Conservation (phyloP, 495 filamentous ascomycete species). For the Hapsidospora chrysogenum region DNA sequence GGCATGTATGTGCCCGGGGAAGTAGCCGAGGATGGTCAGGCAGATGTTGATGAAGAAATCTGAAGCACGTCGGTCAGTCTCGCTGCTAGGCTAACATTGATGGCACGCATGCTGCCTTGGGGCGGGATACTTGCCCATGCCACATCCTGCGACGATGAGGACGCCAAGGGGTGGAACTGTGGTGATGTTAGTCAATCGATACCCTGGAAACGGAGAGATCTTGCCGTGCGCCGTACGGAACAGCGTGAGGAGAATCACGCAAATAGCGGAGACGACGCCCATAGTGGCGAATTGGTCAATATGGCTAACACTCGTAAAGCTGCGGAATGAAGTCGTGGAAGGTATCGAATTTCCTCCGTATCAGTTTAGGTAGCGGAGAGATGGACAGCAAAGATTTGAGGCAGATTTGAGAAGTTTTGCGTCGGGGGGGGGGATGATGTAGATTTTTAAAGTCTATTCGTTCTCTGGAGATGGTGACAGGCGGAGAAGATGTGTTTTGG, state of each 20-base stretch:
- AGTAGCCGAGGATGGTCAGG: constrained; percentile 45
- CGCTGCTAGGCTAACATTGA: no score
- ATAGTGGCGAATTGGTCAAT: constrained; percentile 22
- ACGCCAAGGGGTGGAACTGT: constrained; percentile 27
- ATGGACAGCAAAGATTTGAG: no score
- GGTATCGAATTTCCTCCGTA: no score
- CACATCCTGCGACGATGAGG: constrained; percentile 18
- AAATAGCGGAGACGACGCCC: constrained; percentile 33
- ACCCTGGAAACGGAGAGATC: not conserved
- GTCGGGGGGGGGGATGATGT: no score
- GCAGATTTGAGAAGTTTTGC: no score
- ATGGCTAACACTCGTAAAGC: no score
- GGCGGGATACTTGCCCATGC: constrained; percentile 1
- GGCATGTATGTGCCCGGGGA: constrained; percentile 76
- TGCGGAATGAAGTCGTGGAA: no score
- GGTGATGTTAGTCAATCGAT: not conserved
- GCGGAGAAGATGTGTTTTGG: no score
- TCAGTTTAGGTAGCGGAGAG: no score
- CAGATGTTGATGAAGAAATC: constrained; percentile 84
- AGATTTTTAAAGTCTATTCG: no score
- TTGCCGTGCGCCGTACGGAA: constrained; percentile 19
- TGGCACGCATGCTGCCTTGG: not conserved
- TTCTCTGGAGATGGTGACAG: no score
- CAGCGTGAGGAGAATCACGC: constrained; percentile 41
- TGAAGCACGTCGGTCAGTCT: constrained; percentile 32